These are phyloP conservation scores for Ganoderma lucidum DNA, from an alignment of 1,284 basidiomycete genomes.

Conservation along the genomic window DNA sequence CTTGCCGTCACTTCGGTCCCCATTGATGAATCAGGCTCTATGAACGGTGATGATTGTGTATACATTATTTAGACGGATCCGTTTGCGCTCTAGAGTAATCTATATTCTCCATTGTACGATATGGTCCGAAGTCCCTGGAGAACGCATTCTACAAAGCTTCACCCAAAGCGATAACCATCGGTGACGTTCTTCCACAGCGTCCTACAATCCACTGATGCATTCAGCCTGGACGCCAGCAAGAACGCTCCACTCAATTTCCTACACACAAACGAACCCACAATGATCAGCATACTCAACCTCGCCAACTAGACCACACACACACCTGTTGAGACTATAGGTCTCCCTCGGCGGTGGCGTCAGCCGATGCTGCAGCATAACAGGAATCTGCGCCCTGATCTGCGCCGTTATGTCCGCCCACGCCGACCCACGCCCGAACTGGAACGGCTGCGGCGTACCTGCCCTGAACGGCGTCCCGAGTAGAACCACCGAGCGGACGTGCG, in stretches of 20 bases:
- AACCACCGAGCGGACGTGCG: slow-evolving; percentile 88
- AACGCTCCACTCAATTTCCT: slow-evolving; percentile 96
- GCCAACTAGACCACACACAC: slow-evolving; percentile 30
- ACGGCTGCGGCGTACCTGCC: slow-evolving; percentile 66
- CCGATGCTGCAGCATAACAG: slow-evolving; percentile 89
- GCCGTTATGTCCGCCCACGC: slow-evolving; percentile 76
- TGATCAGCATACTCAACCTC: neutral
- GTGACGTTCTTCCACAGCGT: slow-evolving; percentile 78
- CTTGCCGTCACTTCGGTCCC: neutral
- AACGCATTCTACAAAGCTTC: neutral
- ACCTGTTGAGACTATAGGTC: slow-evolving; percentile 94
- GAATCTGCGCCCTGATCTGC: slow-evolving; percentile 84
- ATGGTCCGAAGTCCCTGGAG: neutral
- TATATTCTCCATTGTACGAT: neutral
- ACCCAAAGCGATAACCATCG: slow-evolving; percentile 36
- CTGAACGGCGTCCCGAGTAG: slow-evolving; percentile 87
- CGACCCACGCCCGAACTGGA: slow-evolving; percentile 73
- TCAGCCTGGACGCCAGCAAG: slow-evolving; percentile 86
- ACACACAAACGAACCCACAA: neutral
- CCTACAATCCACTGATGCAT: slow-evolving; percentile 80
- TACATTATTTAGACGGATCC: neutral
- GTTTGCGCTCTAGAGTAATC: neutral
- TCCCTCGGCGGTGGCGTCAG: slow-evolving; percentile 93
- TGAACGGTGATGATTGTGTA: neutral
- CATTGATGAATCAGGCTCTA: neutral